phyloP scores from a whole-genome alignment of 805 yeast genomes.

The Saccharomycopsis microspora region DNA sequence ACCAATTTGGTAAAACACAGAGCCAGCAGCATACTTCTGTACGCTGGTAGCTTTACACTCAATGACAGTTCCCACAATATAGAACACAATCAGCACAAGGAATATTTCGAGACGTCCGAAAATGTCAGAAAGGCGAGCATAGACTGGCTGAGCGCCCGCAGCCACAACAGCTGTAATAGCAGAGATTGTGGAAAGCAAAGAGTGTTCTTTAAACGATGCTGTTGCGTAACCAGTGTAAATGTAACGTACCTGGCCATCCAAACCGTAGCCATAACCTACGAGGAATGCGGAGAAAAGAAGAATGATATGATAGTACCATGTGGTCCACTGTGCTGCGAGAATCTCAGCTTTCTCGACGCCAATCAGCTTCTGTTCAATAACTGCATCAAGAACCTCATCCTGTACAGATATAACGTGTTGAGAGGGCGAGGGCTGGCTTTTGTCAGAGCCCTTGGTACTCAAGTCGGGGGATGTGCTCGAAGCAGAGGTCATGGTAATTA shows the following conservation, averaged over 20 bases:
- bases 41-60: slow-evolving; percentile 44
- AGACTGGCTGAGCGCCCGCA: slow-evolving; percentile 47
- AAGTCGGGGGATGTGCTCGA: too few species aligned
- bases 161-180: slow-evolving; percentile 42
- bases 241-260: slow-evolving; percentile 39
- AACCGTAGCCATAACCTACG: slow-evolving; percentile 46
- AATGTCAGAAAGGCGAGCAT: slow-evolving; percentile 43
- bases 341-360: slow-evolving; percentile 42
- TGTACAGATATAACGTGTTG: too few species aligned
- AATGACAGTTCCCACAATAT: slow-evolving; percentile 44
- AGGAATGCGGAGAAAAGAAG: slow-evolving; percentile 40
- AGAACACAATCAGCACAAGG: slow-evolving; percentile 34
- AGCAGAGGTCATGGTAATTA: too few species aligned
- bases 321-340: slow-evolving; percentile 36
- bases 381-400: neutral
- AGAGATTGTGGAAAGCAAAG: slow-evolving; percentile 38
- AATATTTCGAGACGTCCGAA: slow-evolving; percentile 44
- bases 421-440: too few species aligned
- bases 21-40: slow-evolving; percentile 44
- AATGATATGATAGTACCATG: slow-evolving; percentile 25
- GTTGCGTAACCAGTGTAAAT: slow-evolving; percentile 40
- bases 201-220: slow-evolving; percentile 35
- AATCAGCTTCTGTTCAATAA: neutral
- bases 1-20: slow-evolving; percentile 35
- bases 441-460: too few species aligned